Evolutionary conservation across 2,329 filamentous ascomycete genomes (phyloP).

Genomic region (Talaromyces albobiverticillius): DNA sequence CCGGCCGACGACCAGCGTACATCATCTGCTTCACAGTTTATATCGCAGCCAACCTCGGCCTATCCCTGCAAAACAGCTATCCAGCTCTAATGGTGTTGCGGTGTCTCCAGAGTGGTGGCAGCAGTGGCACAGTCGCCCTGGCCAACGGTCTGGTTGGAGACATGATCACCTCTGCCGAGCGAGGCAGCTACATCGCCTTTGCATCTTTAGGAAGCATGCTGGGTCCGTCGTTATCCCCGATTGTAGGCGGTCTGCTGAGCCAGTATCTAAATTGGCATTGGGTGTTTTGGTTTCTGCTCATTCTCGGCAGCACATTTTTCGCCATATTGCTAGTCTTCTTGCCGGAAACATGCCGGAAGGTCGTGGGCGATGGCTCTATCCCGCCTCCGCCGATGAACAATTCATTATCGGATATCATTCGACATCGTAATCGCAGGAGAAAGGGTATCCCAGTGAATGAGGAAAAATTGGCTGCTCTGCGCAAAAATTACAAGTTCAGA

Average conservation of each 20-base stretch:
- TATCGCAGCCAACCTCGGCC: slow-evolving; percentile 35
- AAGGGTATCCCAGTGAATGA: slow-evolving; percentile 9
- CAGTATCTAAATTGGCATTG: slow-evolving; percentile 37
- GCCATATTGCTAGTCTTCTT: slow-evolving; percentile 32
- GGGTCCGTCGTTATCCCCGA: slow-evolving; percentile 32
- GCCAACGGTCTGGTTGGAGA: slow-evolving; percentile 38
- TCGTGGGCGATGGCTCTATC: slow-evolving; percentile 36
- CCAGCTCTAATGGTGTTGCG: slow-evolving; percentile 32
- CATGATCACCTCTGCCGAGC: slow-evolving; percentile 33
- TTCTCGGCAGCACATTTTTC: slow-evolving; percentile 39
- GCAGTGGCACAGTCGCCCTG: slow-evolving; percentile 39
- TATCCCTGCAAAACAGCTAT: slow-evolving; percentile 34
- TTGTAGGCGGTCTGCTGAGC: slow-evolving; percentile 32
- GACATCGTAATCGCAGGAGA: slow-evolving; percentile 20
- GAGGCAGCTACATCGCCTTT: slow-evolving; percentile 41
- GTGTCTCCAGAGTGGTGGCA: slow-evolving; percentile 35
- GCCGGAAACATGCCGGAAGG: slow-evolving; percentile 34
- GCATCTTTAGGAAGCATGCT: slow-evolving; percentile 28
- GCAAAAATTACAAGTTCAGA: slow-evolving; percentile 20
- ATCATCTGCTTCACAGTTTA: slow-evolving; percentile 50
- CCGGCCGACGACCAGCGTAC: slow-evolving; percentile 51
- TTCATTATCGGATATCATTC: slow-evolving; percentile 21
- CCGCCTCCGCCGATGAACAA: slow-evolving; percentile 19
- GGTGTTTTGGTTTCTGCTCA: slow-evolving; percentile 49
- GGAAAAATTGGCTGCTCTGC: slow-evolving; percentile 12